These are phyloP conservation scores for Sugiyamaella qingdaonensis DNA, from an alignment of 805 yeast species.

Conservation along the genomic window DNA sequence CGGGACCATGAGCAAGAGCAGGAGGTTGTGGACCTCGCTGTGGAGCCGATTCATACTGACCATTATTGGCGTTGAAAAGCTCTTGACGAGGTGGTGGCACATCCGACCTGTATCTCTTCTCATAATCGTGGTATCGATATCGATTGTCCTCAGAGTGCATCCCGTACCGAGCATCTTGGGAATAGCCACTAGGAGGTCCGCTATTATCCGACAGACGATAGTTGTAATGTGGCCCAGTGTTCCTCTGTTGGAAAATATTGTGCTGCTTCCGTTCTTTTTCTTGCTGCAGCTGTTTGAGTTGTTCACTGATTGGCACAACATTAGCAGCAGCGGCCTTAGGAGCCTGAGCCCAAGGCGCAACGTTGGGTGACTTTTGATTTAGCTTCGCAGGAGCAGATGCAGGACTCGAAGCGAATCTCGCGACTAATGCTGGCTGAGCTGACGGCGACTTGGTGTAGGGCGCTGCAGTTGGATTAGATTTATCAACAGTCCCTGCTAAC, in stretches of 20 bases:
- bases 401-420: neutral
- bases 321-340: conserved; percentile 3
- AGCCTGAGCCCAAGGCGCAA: conserved; percentile 21
- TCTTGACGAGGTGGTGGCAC: conserved; percentile 23
- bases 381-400: neutral
- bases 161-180: conserved; percentile 3
- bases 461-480: conserved; percentile 1
- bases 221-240: conserved; percentile 9
- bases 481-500: conserved; percentile 1
- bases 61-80: conserved; percentile 24
- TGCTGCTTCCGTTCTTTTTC: conserved; percentile 15
- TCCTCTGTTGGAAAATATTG: neutral
- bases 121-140: conserved; percentile 24
- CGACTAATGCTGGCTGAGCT: neutral
- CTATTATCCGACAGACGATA: conserved; percentile 7
- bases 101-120: conserved; percentile 21
- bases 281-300: conserved; percentile 21
- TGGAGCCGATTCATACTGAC: conserved; percentile 22
- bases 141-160: conserved; percentile 15
- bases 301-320: conserved; percentile 24
- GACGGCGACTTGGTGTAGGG: conserved; percentile 3
- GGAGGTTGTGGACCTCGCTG: neutral
- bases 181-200: neutral
- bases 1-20: neutral
- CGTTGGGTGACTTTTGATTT: neutral